Conservation (phyloP, 768 basidiomycete species). For the Floccularia luteovirens region DNA sequence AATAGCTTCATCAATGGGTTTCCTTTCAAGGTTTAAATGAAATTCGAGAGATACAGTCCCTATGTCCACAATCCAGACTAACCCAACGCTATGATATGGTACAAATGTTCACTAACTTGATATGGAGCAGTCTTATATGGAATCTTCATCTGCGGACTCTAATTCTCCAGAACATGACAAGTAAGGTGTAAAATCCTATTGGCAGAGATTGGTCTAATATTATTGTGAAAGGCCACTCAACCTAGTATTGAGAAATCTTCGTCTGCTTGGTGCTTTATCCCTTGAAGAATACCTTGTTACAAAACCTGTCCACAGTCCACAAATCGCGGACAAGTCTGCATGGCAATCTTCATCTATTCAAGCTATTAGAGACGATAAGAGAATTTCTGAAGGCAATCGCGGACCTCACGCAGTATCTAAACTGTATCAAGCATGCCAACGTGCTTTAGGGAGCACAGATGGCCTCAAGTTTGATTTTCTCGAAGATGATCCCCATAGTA, state of each 20-base stretch:
- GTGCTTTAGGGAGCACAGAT: constrained; percentile 30
- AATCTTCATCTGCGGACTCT: too few relatives aligned
- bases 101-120: too few relatives aligned
- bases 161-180: too few relatives aligned
- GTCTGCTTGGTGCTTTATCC: neutral
- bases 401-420: constrained; percentile 15
- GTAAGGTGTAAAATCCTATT: too few relatives aligned
- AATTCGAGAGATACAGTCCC: too few relatives aligned
- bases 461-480: constrained; percentile 39
- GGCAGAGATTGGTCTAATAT: too few relatives aligned
- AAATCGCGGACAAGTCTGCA: constrained; percentile 3
- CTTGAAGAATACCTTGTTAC: neutral
- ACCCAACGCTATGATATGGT: too few relatives aligned
- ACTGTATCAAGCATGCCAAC: constrained; percentile 35
- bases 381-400: constrained; percentile 2
- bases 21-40: too few relatives aligned
- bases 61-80: too few relatives aligned
- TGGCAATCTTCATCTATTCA: too few relatives aligned
- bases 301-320: neutral
- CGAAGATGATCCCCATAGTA: constrained; percentile 31
- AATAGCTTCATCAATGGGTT: too few relatives aligned
- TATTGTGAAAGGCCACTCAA: neutral
- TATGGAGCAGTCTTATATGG: too few relatives aligned
- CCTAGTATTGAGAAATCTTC: neutral
- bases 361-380: constrained; percentile 3